Evolutionary conservation across 2,329 filamentous ascomycete genomes (phyloP), one percentile per base, ranked within the genome.

Genomic region (Phyllosticta citribraziliensis): DNA sequence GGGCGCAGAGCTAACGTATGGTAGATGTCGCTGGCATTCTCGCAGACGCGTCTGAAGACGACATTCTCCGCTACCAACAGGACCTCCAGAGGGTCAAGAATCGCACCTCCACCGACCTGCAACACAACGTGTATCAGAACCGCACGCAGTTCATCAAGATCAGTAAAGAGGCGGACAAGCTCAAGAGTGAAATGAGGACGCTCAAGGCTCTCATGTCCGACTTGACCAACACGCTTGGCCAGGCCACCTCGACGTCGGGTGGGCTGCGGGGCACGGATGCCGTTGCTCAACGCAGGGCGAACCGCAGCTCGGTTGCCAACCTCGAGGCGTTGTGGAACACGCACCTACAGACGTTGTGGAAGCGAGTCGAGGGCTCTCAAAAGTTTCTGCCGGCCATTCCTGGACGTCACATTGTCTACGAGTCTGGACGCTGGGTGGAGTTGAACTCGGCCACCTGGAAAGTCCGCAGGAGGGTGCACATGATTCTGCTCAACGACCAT

Each of bases 81-180:
- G 85, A 86, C 22, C 79, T 97, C 52, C 85, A 86, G 65, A 88
- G 87, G 67, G 80, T 94, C 61, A 93, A 93, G 74, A 82, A 83
- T 66, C 84, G 89, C 61, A 91, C 91, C 9, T 87, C 88, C 5
- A 82, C 85, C 56, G 92, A 97, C 67, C 80, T 99, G 22, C 93
- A 97, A 74, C 90, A 95, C 70, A 97, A 92, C 75, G 88, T 99
- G 57, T 93, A 96, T 75, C 92, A 97, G 74, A 99, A 99, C 74
- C 86, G 94, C 56, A 96, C 91, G 0, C 94, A 97, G 70, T 99
- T 99, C 71, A 97, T 99, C 80, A 96, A 96, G 75, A 97, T 99
- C 74, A 97, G 92, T 72, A 97, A 97, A 75, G 94, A 99, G 77
- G 94, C 95, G 1, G 94, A 99, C 75, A 97, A 96, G 77, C 84